Evolutionary conservation across 1,284 basidiomycete species (phyloP).

Genomic region (Leccinum angustisporum): DNA sequence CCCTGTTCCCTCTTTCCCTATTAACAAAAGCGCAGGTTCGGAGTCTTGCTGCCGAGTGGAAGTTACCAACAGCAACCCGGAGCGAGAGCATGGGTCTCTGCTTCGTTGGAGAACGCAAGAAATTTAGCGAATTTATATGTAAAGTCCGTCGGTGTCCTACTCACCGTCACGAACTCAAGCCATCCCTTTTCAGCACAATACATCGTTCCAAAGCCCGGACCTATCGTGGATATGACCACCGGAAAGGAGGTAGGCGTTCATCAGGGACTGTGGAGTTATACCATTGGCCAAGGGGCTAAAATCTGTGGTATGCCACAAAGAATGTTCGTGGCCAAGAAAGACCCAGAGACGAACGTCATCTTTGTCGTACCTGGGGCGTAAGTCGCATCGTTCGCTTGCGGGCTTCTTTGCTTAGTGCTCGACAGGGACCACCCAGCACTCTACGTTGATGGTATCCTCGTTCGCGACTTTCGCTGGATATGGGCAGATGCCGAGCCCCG

Average conservation of each 20-base stretch:
- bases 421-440: constrained; percentile 66
- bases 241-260: constrained; percentile 65
- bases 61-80: constrained; percentile 76
- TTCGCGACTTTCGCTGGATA: constrained; percentile 72
- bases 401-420: neutral
- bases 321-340: constrained; percentile 81
- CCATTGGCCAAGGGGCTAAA: constrained; percentile 80
- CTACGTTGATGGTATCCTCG: constrained; percentile 46
- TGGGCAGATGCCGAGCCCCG: constrained; percentile 60
- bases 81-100: constrained; percentile 97
- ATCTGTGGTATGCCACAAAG: constrained; percentile 61
- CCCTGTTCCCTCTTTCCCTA: constrained; percentile 79
- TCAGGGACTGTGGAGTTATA: constrained; percentile 83
- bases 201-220: constrained; percentile 64
- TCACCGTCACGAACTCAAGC: constrained; percentile 9
- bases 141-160: constrained; percentile 11
- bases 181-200: constrained; percentile 63
- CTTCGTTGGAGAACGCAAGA: constrained; percentile 84
- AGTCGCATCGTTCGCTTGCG: constrained; percentile 29
- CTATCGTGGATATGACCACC: constrained; percentile 60
- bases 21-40: constrained; percentile 74
- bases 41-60: constrained; percentile 67
- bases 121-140: constrained; percentile 80
- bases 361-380: constrained; percentile 77
- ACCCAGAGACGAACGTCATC: constrained; percentile 58